A percentile compares a stretch with the other conserved stretches of the same genome.
phyloP scores from a whole-genome alignment of 805 yeast species.

The Kuraishia ogatae region DNA sequence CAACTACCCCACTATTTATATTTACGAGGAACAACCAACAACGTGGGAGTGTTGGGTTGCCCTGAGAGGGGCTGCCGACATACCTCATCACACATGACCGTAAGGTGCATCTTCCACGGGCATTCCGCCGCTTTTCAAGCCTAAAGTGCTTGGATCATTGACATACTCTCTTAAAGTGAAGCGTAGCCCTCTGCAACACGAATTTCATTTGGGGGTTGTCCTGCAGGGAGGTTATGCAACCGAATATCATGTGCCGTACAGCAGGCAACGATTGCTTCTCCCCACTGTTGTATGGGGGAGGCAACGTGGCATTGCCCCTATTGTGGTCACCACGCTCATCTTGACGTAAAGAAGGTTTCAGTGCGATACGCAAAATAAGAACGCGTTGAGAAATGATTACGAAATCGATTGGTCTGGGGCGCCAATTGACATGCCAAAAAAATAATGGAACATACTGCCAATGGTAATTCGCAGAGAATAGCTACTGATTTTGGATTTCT shows the following conservation, averaged over 20 bases:
- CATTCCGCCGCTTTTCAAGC: background rate
- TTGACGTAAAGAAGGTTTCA: background rate
- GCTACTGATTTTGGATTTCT: background rate
- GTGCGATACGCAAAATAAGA: background rate
- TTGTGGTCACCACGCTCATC: background rate
- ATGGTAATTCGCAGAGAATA: too few relatives aligned
- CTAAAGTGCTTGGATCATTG: background rate
- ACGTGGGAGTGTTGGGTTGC: background rate
- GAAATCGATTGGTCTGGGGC: background rate
- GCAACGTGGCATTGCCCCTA: background rate
- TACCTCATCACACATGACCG: background rate
- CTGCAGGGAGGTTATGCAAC: background rate
- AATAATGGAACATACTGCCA: background rate
- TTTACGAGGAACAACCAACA: background rate
- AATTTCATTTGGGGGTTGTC: background rate
- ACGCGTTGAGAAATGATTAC: background rate
- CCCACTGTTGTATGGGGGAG: background rate
- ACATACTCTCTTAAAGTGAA: background rate
- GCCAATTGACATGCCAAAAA: background rate
- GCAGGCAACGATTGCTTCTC: background rate
- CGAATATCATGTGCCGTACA: background rate
- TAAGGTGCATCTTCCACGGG: background rate
- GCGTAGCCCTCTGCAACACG: background rate
- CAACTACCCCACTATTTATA: background rate
- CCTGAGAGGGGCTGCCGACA: background rate